Evolutionary conservation across 352 stramenopile genomes (phyloP), one percentile per base, ranked within the genome.

Genomic region (Phytophthora tentaculata): DNA sequence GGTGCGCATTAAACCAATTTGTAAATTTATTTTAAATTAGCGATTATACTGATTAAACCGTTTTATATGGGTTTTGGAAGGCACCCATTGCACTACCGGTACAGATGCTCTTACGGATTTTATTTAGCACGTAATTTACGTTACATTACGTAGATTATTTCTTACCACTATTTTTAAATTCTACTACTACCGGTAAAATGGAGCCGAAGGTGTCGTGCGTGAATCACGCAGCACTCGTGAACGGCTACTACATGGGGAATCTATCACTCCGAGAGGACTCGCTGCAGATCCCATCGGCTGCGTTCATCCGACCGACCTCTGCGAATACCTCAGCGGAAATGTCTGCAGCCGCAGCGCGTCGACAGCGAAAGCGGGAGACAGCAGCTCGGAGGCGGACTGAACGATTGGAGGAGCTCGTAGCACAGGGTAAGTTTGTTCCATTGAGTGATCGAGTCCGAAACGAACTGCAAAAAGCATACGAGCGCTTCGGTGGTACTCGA

Each of bases 391-490:
- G 83, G 23, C 62, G 76, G 17, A 26, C 55, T 3, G 58, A 62
- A 22, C 67, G 71, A 22, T 63, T 88, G 13, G 43, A 74, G n/a
- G 56, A 81, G 29, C 74, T 91, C 47, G 64, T 62, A 16, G 68
- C 52, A 20, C 29, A 68, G n/a, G 76, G 78, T 14, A 89, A 88
- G 53, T 90, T 88, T 56, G 73, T 89, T 10, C 76, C 78, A 12
- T 32, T 90, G 41, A 71, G 73, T 48, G 56, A 37, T 9, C 39
- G 9, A 12, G 64, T 81, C 1, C 39, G 56, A 14, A 20, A 32
- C 2, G 49, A 63, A 26, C 56, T 88, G 22, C 26, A 71, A 17
- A 37, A n/a, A 1, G 70, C 74, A 0, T 79, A 80, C 45, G 37
- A 61, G 0, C 24, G 37, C 1, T 70, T 68, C 20, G 58, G 71